Evolutionary conservation across 805 yeast genomes (phyloP), one percentile per base, ranked within the genome.

Genomic region (Candida ulmi): DNA sequence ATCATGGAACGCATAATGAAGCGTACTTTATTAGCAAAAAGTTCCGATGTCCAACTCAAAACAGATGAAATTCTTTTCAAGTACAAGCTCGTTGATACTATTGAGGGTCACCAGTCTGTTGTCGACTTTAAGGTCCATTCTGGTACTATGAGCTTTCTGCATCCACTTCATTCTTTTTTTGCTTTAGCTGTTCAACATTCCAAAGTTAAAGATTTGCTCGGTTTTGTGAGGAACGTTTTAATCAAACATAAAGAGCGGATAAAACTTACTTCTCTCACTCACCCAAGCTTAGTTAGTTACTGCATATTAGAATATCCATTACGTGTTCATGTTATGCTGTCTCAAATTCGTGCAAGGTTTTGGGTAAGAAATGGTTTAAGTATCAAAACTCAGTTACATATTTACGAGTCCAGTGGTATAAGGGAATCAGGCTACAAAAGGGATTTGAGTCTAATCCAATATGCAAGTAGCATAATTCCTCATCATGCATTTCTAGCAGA

Each of bases 341-440:
- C 96, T 0, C 97, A 93, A 52, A 84, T 91, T 8, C 82, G 86
- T 44, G 79, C 84, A 0, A 96, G 96, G 0, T 74, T 83, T 41
- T 91, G 98, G 98, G 96, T 91, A 0, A 74, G 98, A 52, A 91
- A 91, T 60, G 99, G 99, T 0, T 73, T 77, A 42, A 82, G 90
- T 30, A 79, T 88, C 5, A 71, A 83, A 30, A 78, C 80, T 19
- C 98, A 91, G 55, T 70, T 84, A 46, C 83, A 80, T 48, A 78
- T 88, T 41, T 91, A 91, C 57, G 74, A 83, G 30, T 81, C 77
- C 42, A 74, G 88, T 11, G 84, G 88, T 4, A 69, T 90, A 36
- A 68, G 97, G 39, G 97, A 90, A 46, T 76, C 78, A 44, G 95
- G 96, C 0, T 90, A 72, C 54, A 68, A 79, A 50, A 72, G 95